phyloP scores from a whole-genome alignment of 345 rosid species.

The Rhodamnia argentea region DNA sequence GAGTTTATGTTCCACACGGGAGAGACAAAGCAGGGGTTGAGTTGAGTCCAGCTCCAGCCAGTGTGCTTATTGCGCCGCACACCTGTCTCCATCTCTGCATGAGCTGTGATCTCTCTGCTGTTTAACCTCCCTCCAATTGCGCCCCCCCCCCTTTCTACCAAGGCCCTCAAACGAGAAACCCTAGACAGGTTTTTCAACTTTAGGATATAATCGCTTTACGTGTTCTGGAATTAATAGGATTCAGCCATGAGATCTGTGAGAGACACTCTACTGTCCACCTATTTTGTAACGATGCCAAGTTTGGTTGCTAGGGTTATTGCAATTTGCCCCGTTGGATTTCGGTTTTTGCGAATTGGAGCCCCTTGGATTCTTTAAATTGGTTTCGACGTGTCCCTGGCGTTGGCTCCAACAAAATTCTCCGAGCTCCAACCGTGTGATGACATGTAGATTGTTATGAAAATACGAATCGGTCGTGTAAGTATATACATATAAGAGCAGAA shows the following conservation, averaged over 20 bases:
- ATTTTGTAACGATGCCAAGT: not conserved
- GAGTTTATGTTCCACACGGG: not conserved
- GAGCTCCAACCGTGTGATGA: not conserved
- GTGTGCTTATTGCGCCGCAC: not conserved
- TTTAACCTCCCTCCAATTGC: not conserved
- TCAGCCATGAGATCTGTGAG: not conserved
- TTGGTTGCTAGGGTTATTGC: not conserved
- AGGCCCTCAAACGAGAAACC: not conserved
- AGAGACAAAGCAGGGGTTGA: not conserved
- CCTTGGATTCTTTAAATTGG: not conserved
- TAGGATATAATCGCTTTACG: not conserved
- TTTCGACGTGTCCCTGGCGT: not conserved
- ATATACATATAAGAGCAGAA: not conserved
- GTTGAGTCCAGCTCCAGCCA: not conserved
- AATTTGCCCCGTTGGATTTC: not conserved
- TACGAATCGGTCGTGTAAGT: not conserved
- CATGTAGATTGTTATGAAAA: fast-evolving
- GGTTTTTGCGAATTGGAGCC: not conserved
- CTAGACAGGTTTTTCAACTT: not conserved
- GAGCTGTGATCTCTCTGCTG: not conserved
- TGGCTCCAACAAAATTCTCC: not conserved
- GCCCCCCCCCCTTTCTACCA: not conserved
- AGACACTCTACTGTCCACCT: not conserved
- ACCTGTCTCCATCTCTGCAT: not conserved
- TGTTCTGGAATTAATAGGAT: not conserved